These are phyloP conservation scores for Auxenochlorella pyrenoidosa DNA, from an alignment of 139 green algal genomes.

Conservation along the genomic window DNA sequence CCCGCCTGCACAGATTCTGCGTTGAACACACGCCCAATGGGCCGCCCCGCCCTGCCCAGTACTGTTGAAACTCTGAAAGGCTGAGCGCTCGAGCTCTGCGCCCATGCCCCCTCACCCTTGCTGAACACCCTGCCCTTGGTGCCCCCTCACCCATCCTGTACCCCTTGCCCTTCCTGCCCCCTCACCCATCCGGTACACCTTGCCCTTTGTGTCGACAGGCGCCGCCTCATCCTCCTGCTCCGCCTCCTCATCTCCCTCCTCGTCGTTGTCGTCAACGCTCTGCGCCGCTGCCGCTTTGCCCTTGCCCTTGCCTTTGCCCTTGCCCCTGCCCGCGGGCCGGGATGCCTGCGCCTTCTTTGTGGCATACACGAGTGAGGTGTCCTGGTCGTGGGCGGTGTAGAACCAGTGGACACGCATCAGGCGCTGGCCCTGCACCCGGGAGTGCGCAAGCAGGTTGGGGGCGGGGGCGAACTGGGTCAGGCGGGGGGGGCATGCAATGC, in stretches of 20 bases:
- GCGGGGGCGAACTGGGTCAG: no score
- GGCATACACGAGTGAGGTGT: constrained; percentile 10
- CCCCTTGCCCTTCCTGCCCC: no score
- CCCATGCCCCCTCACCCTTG: no score
- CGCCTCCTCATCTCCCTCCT: neutral
- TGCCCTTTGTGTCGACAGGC: neutral
- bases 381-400: constrained; percentile 19
- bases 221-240: neutral
- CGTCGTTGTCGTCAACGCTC: neutral
- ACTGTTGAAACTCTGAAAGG: no score
- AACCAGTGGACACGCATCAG: constrained; percentile 38
- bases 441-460: neutral
- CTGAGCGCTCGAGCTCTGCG: no score
- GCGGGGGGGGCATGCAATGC: no score
- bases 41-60: no score
- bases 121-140: no score
- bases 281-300: neutral
- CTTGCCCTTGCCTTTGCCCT: neutral
- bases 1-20: no score
- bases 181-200: neutral
- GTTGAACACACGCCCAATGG: no score
- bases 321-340: neutral
- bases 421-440: constrained; percentile 5
- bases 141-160: no score
- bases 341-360: neutral